phyloP scores from a whole-genome alignment of 768 basidiomycete species.

The Lactarius akahatsu region DNA sequence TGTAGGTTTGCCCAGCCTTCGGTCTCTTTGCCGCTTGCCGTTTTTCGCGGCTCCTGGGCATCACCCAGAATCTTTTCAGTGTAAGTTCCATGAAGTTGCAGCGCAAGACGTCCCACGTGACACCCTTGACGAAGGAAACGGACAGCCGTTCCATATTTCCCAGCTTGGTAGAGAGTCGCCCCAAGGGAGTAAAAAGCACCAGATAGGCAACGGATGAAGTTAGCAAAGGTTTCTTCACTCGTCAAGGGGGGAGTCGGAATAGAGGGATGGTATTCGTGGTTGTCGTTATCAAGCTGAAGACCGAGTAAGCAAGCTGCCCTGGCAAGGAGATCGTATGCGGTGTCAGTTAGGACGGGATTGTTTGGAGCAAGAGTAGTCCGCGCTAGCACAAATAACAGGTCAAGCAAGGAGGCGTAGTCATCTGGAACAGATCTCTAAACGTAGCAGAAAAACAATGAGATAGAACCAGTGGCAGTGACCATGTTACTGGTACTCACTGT shows the following conservation, averaged over 20 bases:
- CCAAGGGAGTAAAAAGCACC: conserved; percentile 71
- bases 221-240: conserved; percentile 37
- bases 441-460: not conserved
- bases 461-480: not conserved
- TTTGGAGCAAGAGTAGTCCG: conserved; percentile 42
- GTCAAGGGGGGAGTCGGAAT: not conserved
- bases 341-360: conserved; percentile 48
- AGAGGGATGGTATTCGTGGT: conserved; percentile 3
- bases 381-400: conserved; percentile 56
- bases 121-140: conserved; percentile 68
- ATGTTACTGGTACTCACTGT: conserved; percentile 4
- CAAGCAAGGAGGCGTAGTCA: conserved; percentile 48
- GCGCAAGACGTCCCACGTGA: conserved; percentile 48
- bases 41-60: conserved; percentile 32
- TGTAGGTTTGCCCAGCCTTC: conserved; percentile 58
- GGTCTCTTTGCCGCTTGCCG: conserved; percentile 29
- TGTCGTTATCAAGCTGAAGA: conserved; percentile 11
- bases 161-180: conserved; percentile 66
- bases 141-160: conserved; percentile 59
- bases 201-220: conserved; percentile 66
- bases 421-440: conserved; percentile 32
- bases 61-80: conserved; percentile 25
- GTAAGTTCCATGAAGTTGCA: conserved; percentile 32
- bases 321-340: conserved; percentile 48
- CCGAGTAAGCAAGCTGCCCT: conserved; percentile 40